Conservation (phyloP, 1,284 basidiomycete species). For the Albatrellus sp. region DNA sequence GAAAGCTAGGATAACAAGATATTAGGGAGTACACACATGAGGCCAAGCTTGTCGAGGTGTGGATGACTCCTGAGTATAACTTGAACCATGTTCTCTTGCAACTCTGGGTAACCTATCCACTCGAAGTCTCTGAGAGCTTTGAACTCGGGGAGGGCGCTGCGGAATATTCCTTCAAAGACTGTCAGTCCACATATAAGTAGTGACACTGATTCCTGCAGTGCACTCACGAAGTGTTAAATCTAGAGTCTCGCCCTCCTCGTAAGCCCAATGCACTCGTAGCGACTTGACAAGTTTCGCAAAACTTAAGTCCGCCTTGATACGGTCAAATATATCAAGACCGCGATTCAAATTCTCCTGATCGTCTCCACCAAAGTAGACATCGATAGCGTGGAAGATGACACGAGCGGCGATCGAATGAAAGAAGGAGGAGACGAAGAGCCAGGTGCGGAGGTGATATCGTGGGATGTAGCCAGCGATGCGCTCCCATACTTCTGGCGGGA, state of each 20-base stretch:
- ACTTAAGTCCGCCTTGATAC: constrained; percentile 43
- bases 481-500: constrained; percentile 55
- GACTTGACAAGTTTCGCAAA: constrained; percentile 47
- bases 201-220: background rate
- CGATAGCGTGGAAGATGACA: constrained; percentile 50
- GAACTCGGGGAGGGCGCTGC: constrained; percentile 46
- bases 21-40: constrained; percentile 27
- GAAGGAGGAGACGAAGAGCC: constrained; percentile 51
- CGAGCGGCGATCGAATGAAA: constrained; percentile 49
- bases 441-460: constrained; percentile 49
- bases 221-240: constrained; percentile 46
- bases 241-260: constrained; percentile 52
- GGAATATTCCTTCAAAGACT: constrained; percentile 34
- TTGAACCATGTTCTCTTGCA: constrained; percentile 48
- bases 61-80: constrained; percentile 39
- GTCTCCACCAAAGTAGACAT: constrained; percentile 47
- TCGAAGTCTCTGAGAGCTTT: constrained; percentile 48
- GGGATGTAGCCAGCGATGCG: constrained; percentile 47
- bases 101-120: constrained; percentile 61
- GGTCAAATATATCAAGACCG: constrained; percentile 50
- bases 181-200: background rate
- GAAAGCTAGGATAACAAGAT: constrained; percentile 4
- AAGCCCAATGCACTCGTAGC: constrained; percentile 51
- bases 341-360: constrained; percentile 45
- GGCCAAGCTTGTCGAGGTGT: constrained; percentile 39